Base-by-base conservation (phyloP, 441 rosid species). In the Pelargonium fulgidum region DNA sequence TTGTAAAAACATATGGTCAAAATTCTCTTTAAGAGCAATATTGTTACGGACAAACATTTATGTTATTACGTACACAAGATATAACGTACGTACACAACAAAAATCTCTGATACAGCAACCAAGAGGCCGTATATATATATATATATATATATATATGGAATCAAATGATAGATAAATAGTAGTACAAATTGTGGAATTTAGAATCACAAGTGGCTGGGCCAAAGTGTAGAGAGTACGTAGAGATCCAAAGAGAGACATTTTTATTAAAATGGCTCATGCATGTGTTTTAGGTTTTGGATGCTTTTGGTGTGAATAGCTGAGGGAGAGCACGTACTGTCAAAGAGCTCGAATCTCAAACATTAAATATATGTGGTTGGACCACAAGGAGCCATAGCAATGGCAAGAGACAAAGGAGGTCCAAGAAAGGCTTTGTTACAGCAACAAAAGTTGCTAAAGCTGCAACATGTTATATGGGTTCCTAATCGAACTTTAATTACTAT, bases 321-420 rank as follows among this genome's bases (percentile, higher is more conserved):
- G 22, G 65, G 6, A 68, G 45, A 14, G 69, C n/a, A n/a, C n/a
- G n/a, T n/a, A n/a, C n/a, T 2, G 19, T 66, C 47, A 63, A 67
- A 42, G 73, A 69, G 69, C 76, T 75, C 76, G 70, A 75, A 75
- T 79, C 77, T 79, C 77, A 66, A 72, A 72, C 72, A 66, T 64
- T 47, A 65, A 7, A 29, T 54, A 62, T 9, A 48, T 36, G 11
- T 13, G 48, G 17, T 64, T 69, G 77, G 77, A 77, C 77, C 80
- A 76, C 79, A 33, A 12, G 0, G 61, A 20, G 50, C 70, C 0
- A 14, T 44, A 20, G 47, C 8, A 7, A 42, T 42, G 47, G 10
- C 8, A 1, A 42, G 45, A 42, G 45, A 42, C 22, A 54, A 22
- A 54, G 24, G 62, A 56, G 62, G 62, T 56, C 62, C 62, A 56